Evolutionary conservation across 148 eudicot genomes (phyloP).

Genomic region (Fagopyrum homotropicum): DNA sequence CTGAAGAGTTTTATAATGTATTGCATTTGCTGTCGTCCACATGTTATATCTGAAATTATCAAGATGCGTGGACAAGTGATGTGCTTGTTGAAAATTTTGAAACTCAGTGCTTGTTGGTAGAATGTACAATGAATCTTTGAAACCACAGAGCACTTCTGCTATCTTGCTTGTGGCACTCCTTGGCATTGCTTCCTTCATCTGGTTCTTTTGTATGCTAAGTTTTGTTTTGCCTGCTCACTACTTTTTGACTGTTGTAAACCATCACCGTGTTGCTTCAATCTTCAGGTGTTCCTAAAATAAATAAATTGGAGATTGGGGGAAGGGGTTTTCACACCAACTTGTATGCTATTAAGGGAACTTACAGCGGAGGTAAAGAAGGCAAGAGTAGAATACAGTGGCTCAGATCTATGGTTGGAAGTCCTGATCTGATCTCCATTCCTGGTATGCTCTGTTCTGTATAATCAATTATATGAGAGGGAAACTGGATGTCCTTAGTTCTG

Average conservation of each 20-base stretch:
- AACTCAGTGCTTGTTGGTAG: background rate
- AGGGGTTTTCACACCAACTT: slow-evolving; percentile 98
- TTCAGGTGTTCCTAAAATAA: slow-evolving; percentile 82
- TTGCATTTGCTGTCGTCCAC: background rate
- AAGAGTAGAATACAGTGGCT: slow-evolving; percentile 99
- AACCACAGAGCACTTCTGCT: background rate
- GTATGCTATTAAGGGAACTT: slow-evolving; percentile 79
- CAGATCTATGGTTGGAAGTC: slow-evolving; percentile 98
- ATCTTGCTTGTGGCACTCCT: background rate
- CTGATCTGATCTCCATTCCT: slow-evolving; percentile 91
- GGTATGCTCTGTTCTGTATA: slow-evolving; percentile 42
- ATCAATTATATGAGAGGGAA: background rate
- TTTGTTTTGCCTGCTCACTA: background rate
- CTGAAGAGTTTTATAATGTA: background rate
- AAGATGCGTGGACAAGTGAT: background rate
- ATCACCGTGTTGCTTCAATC: background rate
- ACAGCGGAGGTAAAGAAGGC: slow-evolving; percentile 94
- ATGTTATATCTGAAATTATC: background rate
- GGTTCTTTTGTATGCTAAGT: background rate
- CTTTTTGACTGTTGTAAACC: background rate
- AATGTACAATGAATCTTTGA: background rate
- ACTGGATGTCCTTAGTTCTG: background rate
- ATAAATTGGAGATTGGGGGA: slow-evolving; percentile 93
- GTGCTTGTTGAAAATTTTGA: background rate
- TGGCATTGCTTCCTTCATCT: slow-evolving; percentile 1